phyloP scores from a whole-genome alignment of 805 yeast genomes.

The Suhomyces sp. region DNA sequence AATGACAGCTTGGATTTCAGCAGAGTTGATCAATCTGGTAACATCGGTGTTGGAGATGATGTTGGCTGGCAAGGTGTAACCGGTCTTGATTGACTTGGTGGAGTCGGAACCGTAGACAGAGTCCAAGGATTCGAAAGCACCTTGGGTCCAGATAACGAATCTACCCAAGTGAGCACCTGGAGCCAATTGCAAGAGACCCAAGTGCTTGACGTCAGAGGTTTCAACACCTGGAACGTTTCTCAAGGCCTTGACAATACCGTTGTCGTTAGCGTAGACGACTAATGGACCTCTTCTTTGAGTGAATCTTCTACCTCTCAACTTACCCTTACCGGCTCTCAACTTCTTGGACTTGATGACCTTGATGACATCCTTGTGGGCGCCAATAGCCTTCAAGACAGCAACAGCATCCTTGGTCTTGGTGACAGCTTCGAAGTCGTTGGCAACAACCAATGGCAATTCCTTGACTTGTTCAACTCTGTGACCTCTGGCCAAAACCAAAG shows the following conservation, averaged over 20 bases:
- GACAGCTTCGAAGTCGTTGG: conserved; percentile 88
- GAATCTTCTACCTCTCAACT: conserved; percentile 98
- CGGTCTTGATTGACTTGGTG: conserved; percentile 78
- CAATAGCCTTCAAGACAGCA: conserved; percentile 95
- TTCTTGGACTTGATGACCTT: conserved; percentile 98
- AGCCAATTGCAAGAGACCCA: conserved; percentile 96
- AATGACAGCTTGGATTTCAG: conserved; percentile 97
- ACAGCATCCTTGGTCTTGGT: conserved; percentile 98
- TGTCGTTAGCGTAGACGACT: conserved; percentile 96
- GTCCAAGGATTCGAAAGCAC: conserved; percentile 96
- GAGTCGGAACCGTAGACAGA: conserved; percentile 94
- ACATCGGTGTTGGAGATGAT: conserved; percentile 94
- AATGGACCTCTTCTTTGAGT: conserved; percentile 99
- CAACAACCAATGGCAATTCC: conserved; percentile 97
- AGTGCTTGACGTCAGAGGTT: conserved; percentile 86
- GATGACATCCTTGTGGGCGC: conserved; percentile 98
- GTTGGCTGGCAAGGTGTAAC: conserved; percentile 92
- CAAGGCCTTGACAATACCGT: conserved; percentile 97
- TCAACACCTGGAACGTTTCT: conserved; percentile 99
- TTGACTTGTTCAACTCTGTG: conserved; percentile 98
- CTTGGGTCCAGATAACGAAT: conserved; percentile 99
- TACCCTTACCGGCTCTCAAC: conserved; percentile 99
- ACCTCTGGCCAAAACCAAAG: conserved; percentile 99
- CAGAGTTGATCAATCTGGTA: conserved; percentile 96
- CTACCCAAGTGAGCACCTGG: conserved; percentile 99